A percentile compares a stretch with the other conserved stretches of the same genome.
Evolutionary conservation across 345 rosid genomes (phyloP).

Genomic region (Microthlaspi erraticum): DNA sequence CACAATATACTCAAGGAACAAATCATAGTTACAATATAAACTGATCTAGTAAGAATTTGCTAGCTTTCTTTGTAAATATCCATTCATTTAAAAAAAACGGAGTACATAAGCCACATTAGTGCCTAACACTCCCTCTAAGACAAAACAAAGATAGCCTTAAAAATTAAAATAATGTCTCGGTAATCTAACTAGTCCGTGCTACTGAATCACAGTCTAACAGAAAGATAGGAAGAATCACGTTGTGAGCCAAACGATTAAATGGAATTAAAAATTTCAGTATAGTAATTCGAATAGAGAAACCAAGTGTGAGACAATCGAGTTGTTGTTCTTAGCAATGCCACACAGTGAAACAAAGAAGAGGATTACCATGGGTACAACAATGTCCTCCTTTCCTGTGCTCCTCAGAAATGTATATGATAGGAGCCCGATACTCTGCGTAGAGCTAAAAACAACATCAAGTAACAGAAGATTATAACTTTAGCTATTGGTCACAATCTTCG

Average conservation of each 20-base stretch:
- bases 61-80: not conserved
- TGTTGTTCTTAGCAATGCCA: constrained; percentile 10
- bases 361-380: constrained; percentile 94
- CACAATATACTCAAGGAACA: too few relatives aligned
- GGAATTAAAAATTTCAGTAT: not conserved
- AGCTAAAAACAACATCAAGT: constrained; percentile 55
- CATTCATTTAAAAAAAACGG: too few relatives aligned
- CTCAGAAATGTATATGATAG: constrained; percentile 90
- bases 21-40: too few relatives aligned
- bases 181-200: too few relatives aligned
- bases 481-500: not conserved
- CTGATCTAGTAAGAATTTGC: not conserved
- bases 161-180: too few relatives aligned
- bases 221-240: constrained; percentile 1
- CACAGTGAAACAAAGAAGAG: constrained; percentile 11
- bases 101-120: too few relatives aligned
- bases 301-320: not conserved
- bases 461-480: not conserved
- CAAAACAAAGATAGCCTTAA: too few relatives aligned
- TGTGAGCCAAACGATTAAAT: too few relatives aligned
- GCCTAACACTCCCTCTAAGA: too few relatives aligned
- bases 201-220: not conserved
- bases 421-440: constrained; percentile 90
- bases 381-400: constrained; percentile 92
- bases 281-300: constrained; percentile 3